Evolutionary conservation across 768 basidiomycete species (phyloP).

Genomic region (Pholiota molesta): DNA sequence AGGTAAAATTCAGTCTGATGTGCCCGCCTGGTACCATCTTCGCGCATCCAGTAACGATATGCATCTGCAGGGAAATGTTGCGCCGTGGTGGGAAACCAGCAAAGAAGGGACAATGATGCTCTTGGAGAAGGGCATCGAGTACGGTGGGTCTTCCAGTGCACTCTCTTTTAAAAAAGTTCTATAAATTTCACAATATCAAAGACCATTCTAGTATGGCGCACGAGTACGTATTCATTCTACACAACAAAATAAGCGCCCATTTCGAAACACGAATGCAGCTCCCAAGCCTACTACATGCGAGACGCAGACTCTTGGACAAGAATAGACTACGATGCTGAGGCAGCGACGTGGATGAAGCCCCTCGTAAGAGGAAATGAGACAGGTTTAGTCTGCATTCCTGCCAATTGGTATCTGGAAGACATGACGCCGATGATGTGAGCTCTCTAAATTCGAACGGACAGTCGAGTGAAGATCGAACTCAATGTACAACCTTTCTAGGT

Average conservation of each 20-base stretch:
- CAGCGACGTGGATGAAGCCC: constrained; percentile 77
- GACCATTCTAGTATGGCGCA: constrained; percentile 69
- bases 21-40: neutral
- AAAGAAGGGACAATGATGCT: constrained; percentile 66
- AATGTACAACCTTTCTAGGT: constrained; percentile 42
- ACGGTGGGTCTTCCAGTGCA: constrained; percentile 43
- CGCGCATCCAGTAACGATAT: no score
- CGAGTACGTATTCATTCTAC: constrained; percentile 51
- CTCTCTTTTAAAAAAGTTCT: no score
- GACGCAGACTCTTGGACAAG: constrained; percentile 74
- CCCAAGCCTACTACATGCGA: constrained; percentile 68
- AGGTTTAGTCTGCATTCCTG: constrained; percentile 61
- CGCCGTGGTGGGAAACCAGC: constrained; percentile 82
- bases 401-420: constrained; percentile 79
- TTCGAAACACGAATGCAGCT: constrained; percentile 43
- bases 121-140: constrained; percentile 74
- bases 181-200: constrained; percentile 44
- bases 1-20: constrained; percentile 25
- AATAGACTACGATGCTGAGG: constrained; percentile 62
- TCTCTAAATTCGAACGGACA: no score
- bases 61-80: constrained; percentile 52
- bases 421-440: constrained; percentile 73
- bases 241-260: constrained; percentile 46
- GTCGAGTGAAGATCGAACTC: no score
- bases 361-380: constrained; percentile 65